Percentiles rank a stretch among this genome's conserved stretches.
These are phyloP conservation scores for Cenchrus fungigraminus DNA, from an alignment of 176 grass and related monocot species.

Conservation along the genomic window DNA sequence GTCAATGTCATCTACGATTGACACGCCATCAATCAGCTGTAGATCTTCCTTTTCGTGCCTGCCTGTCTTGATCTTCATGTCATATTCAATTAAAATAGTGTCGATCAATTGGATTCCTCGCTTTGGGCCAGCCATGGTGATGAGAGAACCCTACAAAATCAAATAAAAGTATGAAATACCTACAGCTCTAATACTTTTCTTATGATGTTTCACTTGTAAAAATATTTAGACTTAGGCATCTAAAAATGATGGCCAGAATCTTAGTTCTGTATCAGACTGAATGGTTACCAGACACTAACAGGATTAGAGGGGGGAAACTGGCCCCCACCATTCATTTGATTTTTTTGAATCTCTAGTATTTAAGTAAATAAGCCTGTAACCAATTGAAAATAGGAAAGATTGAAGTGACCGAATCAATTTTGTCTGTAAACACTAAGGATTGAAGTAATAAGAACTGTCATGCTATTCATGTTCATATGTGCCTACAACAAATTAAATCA, in stretches of 20 bases:
- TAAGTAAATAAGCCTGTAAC: background rate
- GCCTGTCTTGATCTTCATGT: conserved; percentile 26
- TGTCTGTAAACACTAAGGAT: conserved; percentile 9
- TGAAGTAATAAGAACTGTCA: background rate
- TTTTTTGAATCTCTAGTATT: background rate
- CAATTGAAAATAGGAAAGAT: background rate
- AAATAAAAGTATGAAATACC: background rate
- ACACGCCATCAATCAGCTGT: conserved; percentile 33
- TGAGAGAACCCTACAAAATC: conserved; percentile 21
- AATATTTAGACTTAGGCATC: background rate
- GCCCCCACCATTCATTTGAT: background rate
- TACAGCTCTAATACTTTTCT: background rate
- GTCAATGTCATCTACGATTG: background rate
- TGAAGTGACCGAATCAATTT: background rate
- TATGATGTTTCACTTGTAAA: background rate
- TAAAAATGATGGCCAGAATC: background rate
- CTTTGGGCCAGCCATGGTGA: conserved; percentile 25
- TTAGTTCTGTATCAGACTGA: background rate
- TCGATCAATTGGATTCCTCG: conserved; percentile 10
- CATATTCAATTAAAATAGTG: conserved; percentile 22
- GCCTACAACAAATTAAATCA: background rate
- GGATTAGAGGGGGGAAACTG: background rate
- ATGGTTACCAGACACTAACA: background rate
- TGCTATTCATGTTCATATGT: background rate
- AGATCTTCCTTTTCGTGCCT: conserved; percentile 15